A percentile compares a stretch with the other conserved stretches of the same genome.
Conservation (phyloP, 208 protist species). For the Phytomonas sp. region DNA sequence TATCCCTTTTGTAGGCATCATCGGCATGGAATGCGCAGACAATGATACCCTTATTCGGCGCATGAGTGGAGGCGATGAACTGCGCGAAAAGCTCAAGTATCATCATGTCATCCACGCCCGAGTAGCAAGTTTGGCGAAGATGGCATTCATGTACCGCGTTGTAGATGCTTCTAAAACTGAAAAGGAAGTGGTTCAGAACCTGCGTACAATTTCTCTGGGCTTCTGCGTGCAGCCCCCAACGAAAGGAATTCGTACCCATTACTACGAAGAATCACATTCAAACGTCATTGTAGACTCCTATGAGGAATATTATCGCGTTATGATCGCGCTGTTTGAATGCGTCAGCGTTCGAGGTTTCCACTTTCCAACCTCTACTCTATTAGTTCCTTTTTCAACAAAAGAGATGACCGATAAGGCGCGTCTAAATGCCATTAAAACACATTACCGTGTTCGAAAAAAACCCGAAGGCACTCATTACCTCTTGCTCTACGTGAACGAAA, state of each 20-base stretch:
- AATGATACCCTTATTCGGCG: conserved; percentile 61
- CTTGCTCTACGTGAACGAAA: conserved; percentile 33
- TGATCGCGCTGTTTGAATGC: conserved; percentile 51
- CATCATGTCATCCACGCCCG: conserved; percentile 76
- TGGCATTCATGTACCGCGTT: conserved; percentile 63
- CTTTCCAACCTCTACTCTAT: conserved; percentile 43
- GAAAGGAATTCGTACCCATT: conserved; percentile 37
- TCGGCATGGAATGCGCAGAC: conserved; percentile 64
- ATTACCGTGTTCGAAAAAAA: conserved; percentile 62
- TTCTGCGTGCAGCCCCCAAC: conserved; percentile 69
- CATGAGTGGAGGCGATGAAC: conserved; percentile 54
- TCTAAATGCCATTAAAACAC: conserved; percentile 34
- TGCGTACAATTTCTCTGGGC: conserved; percentile 70
- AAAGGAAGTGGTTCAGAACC: conserved; percentile 54
- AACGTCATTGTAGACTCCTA: conserved; percentile 63
- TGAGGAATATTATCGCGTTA: conserved; percentile 53
- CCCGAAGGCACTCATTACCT: conserved; percentile 47
- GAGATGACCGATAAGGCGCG: conserved; percentile 71
- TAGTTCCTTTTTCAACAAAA: conserved; percentile 51
- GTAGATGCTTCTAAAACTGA: conserved; percentile 63
- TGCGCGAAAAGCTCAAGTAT: conserved; percentile 77
- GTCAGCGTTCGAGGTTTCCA: conserved; percentile 38
- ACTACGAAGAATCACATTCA: conserved; percentile 51
- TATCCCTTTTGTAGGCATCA: conserved; percentile 76
- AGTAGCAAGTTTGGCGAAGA: conserved; percentile 59